Base-by-base conservation (phyloP, 192 early-diverging fungal genomes). In the Backusella liffmaniae region DNA sequence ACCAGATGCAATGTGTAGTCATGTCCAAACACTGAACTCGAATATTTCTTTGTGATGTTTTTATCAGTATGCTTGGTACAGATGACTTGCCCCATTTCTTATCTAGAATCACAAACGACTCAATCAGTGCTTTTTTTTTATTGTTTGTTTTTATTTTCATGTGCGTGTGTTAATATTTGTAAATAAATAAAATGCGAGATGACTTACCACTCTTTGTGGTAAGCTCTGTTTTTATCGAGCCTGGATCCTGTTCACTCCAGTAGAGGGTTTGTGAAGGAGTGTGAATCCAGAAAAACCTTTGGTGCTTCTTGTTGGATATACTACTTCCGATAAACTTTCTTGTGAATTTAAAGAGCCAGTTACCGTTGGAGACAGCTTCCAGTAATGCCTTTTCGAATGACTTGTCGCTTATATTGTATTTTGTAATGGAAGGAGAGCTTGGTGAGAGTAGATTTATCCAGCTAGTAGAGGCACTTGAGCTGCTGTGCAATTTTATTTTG, bases 221-320 rank as follows among this genome's bases (percentile, higher is more conserved):
- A 18, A 80, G 72, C 37, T 84, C 82, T 41, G 41, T 49, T 21
- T 75, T 67, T 36, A 82, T 80, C 37, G 75, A 77, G 13, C 84
- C 84, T 34, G 92, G 91, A 42, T 90, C 89, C 76, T 87, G 85
- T 51, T 83, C 84, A 79, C 89, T 90, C 93, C 93, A 94, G 75
- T 94, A 91, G 34, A 94, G 75, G 26, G 89, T 91, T 70, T 90
- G 89, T 21, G 91, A 92, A 62, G 92, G 93, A 12, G 93, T 91
- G 70, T 93, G 91, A 21, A 94, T 85, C 93, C 93, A 94, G 59
- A 93, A 92, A 84, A 90, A 94, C 5, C 93, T 85, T 76, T 84
- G 74, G 68, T 94, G 91, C 12, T 86, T 84, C 9, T 84, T 84
- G 36, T 90, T 92, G 21, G 84, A 86, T 15, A 83, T 84, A 37